Evolutionary conservation across 805 yeast species (phyloP), one percentile per base, ranked within the genome.

Genomic region (Tanozyma kutaoensis): DNA sequence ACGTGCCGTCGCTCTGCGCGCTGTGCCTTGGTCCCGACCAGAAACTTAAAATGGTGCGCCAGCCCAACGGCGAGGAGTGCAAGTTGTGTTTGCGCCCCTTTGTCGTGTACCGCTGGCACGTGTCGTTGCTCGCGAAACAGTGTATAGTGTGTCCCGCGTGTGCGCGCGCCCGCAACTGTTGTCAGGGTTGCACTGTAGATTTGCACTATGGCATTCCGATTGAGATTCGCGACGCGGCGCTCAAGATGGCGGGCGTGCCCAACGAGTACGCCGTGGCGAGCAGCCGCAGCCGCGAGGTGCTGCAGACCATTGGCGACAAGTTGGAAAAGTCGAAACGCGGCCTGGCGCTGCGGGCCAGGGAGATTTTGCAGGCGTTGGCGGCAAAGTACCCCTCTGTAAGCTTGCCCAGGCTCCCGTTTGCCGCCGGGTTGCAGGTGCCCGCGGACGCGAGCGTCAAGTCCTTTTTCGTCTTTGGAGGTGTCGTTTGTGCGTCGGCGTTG

Each of bases 141-240:
- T 84, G 95, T 3, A 49, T 71, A 2, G 69, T 88, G 12, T 88
- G 98, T 52, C 45, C 55, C 20, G 72, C 86, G 0, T 88, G 98
- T 55, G 73, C 96, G 1, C 58, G 74, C 23, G 71, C 76, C 24
- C 66, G 76, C 32, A 77, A 81, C 51, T 77, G 93, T 40, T 88
- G 98, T 45, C 97, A 91, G 48, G 56, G 73, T 14, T 88, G 98
- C 48, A 67, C 84, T 70, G 48, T 78, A 19, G 97, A 88, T 52
- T 54, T 86, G 23, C 69, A 76, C 16, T 80, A 73, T 54, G 81
- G 85, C 3, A 69, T 91, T n/a, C 82, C 94, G 1, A 46, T 84
- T 12, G 70, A 74, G 8, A 53, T 84, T 5, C 59, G 95, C 36
- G 95, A 86, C 42, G 73, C 82, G 2, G 80, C 94, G 4, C 48